Evolutionary conservation across 2,329 filamentous ascomycete species (phyloP).

Genomic region (Fusarium virguliforme): DNA sequence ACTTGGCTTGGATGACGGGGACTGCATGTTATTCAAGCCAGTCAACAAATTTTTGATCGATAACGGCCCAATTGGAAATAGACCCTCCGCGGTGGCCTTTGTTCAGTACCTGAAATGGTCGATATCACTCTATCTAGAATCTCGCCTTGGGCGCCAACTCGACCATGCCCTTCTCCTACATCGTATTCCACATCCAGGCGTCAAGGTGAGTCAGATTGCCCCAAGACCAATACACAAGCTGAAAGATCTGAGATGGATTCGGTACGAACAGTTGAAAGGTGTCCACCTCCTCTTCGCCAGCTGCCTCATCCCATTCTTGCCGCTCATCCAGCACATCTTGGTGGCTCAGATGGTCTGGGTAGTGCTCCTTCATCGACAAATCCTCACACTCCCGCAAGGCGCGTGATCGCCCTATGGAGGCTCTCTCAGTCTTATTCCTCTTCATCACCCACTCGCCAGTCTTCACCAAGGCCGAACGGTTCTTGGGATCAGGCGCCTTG

Average conservation of each 20-base stretch:
- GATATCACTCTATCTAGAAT: neutral
- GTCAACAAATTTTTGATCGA: neutral
- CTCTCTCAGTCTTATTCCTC: neutral
- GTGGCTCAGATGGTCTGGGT: neutral
- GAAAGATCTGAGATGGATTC: neutral
- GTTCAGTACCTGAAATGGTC: neutral
- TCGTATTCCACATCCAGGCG: neutral
- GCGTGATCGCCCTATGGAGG: neutral
- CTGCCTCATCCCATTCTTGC: neutral
- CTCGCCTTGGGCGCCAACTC: neutral
- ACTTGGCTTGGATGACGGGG: neutral
- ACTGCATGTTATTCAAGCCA: neutral
- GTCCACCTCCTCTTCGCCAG: neutral
- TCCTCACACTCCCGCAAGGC: neutral
- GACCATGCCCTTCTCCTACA: neutral
- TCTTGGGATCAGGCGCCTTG: neutral
- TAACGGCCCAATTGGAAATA: neutral
- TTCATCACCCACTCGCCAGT: slow-evolving; percentile 1
- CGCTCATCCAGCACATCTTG: neutral
- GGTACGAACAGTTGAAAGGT: slow-evolving; percentile 2
- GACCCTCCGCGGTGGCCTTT: neutral
- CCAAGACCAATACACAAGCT: slow-evolving; percentile 1
- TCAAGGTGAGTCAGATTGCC: neutral
- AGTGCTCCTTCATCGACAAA: neutral
- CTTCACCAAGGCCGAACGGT: neutral